Evolutionary conservation across 1,284 basidiomycete genomes (phyloP).

Genomic region (Ceratobasidium sp.): DNA sequence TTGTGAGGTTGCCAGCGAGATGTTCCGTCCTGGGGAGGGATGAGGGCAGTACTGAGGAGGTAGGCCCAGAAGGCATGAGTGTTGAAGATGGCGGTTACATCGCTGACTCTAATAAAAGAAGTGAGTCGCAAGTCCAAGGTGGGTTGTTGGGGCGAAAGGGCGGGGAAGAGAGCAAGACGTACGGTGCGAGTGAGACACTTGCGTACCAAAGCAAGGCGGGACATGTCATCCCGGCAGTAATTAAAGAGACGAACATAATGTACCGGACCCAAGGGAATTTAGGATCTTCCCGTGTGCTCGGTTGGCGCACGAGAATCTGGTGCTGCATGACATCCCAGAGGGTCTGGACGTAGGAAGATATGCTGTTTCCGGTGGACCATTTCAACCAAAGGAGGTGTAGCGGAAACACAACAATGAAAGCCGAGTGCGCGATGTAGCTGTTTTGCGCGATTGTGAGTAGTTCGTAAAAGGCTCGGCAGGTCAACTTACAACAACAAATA

Average conservation of each 20-base stretch:
- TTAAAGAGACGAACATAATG: constrained; percentile 60
- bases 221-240: constrained; percentile 71
- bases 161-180: constrained; percentile 56
- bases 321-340: constrained; percentile 65
- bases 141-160: not conserved
- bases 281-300: constrained; percentile 1
- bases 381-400: constrained; percentile 74
- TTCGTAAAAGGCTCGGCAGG: not conserved
- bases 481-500: constrained; percentile 78
- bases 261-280: constrained; percentile 64
- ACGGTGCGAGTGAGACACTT: constrained; percentile 78
- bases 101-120: constrained; percentile 67
- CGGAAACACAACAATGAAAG: constrained; percentile 74
- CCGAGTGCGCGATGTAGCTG: constrained; percentile 81
- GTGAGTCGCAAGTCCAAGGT: constrained; percentile 9
- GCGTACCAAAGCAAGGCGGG: constrained; percentile 80
- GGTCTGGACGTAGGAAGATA: constrained; percentile 63
- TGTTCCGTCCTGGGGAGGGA: constrained; percentile 62
- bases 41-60: constrained; percentile 69
- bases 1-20: constrained; percentile 69
- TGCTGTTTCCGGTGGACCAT: constrained; percentile 62
- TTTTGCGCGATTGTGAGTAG: constrained; percentile 21
- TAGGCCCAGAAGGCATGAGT: constrained; percentile 88
- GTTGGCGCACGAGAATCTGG: constrained; percentile 61
- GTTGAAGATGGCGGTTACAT: constrained; percentile 88